Percentiles rank a stretch among this genome's conserved stretches.
Conservation (phyloP, 331 rosid species). For the Malus hybrid region DNA sequence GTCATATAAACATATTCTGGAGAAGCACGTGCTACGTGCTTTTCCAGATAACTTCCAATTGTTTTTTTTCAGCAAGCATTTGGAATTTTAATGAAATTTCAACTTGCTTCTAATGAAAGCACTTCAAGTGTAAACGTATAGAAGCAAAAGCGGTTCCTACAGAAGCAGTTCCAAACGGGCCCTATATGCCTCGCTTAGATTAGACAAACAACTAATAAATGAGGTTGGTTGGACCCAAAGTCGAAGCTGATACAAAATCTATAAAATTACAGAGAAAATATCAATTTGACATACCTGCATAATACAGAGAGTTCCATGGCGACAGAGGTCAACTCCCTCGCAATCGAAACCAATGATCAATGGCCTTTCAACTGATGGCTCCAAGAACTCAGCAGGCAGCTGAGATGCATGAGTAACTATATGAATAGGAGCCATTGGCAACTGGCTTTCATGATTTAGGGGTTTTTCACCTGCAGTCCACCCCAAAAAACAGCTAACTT, state of each 20-base stretch:
- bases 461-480: conserved; percentile 39
- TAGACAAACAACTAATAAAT: not conserved
- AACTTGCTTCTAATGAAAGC: not conserved
- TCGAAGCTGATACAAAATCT: not conserved
- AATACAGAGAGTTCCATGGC: conserved; percentile 71
- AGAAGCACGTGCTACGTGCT: not conserved
- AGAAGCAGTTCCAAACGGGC: not conserved
- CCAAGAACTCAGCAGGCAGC: conserved; percentile 68
- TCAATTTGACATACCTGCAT: conserved; percentile 55
- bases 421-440: conserved; percentile 45
- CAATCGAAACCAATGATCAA: conserved; percentile 81
- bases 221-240: not conserved
- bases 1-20: not conserved
- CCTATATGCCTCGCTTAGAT: not conserved
- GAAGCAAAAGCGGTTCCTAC: not conserved
- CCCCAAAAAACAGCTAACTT: not conserved
- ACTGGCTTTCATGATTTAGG: conserved; percentile 27
- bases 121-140: not conserved
- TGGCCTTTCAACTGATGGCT: conserved; percentile 50
- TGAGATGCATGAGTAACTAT: conserved; percentile 65
- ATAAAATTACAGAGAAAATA: not conserved
- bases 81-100: too few species aligned
- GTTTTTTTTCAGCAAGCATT: not conserved
- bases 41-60: not conserved
- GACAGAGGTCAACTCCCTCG: conserved; percentile 88